Evolutionary conservation across 1,139 yeast genomes (phyloP), one percentile per base, ranked within the genome.

Genomic region (Yamadazyma trypodendri): DNA sequence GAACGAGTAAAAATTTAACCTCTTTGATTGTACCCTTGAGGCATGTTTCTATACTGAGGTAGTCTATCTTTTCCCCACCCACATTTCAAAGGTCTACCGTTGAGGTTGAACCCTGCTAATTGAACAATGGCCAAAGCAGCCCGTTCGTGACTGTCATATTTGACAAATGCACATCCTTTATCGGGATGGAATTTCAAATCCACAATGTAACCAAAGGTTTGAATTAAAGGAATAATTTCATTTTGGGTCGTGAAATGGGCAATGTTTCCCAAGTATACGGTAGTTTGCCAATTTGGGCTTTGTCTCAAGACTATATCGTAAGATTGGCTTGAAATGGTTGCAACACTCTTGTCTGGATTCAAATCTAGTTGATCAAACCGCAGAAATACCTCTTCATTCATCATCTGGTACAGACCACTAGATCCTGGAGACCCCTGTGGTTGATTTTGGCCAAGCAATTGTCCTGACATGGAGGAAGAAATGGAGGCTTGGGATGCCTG

Each of bases 81-180:
- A 52, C 90, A 81, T 56, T 82, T 83, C 55, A 88, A 64, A 23
- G 85, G 83, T 56, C 95, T 75, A 17, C 95, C 95, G 56, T 84
- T 81, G 46, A 88, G 65, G 40, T 74, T 74, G 51, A 78, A 77
- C n/a, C 95, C 95, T 15, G 81, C 75, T 45, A 88, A 68, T 53
- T 85, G 92, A 20, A 84, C 84, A 52, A 88, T 87, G 37, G 95
- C 95, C 58, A 85, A 68, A 1, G 96, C 95, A 4, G 96, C 96
- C 45, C 87, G 71, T 53, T 87, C 95, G 60, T 88, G 96, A 32
- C 85, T 74, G 52, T 85, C 95, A 55, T 82, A 87, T 61, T 83
- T 84, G 44, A 85, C 92, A 68, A 88, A 88, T 3, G 92, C 92
- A 65, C 87, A 84, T 7, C 87, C 88, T 54, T 81, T 77, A 43